Base-by-base conservation (phyloP, 2,329 filamentous ascomycete species). In the Cryphonectria naterciae region DNA sequence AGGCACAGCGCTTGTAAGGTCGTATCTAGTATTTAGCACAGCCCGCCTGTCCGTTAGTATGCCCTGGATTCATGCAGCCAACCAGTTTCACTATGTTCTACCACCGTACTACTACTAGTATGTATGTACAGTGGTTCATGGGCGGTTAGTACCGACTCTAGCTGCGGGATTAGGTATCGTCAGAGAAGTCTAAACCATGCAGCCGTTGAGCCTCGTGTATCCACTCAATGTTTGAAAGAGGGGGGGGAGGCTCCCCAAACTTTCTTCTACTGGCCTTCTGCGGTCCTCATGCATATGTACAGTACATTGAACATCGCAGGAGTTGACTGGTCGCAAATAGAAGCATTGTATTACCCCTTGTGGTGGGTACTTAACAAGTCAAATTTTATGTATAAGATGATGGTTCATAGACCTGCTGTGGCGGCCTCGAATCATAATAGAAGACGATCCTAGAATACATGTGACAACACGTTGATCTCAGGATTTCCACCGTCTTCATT, bases 71-170 rank as follows among this genome's bases (percentile, higher is more conserved):
- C 49, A 54, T 56, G 52, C 22, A 25, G 49, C 25, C n/a, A 52
- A 28, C n/a, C 52, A 56, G 25, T 6, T 39, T 11, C 25, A 56
- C 13, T 28, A n/a, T 56, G 11, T n/a, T n/a, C 49, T 25, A 52
- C 37, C 32, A 32, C 32, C 32, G 10, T 37, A 37, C 37, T 37
- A 37, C 37, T 37, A 39, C 8, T 39, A 39, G 10, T 11, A 39
- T 39, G 37, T 39, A 39, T 10, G 37, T 39, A 39, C n/a, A 54
- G n/a, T 54, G 25, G 25, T 58, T 35, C 4, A 8, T 13, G 15
- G 28, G 54, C 54, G 54, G 54, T 58, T 58, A 58, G 54, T 58
- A 58, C 54, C 54, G 54, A 58, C 13, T 58, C 32, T 58, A 35
- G 25, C 54, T 32, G 54, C 54, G 25, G 28, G 54, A 35, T 28